Base-by-base conservation (phyloP, 305 asterid species). In the Nicotiana rustica region DNA sequence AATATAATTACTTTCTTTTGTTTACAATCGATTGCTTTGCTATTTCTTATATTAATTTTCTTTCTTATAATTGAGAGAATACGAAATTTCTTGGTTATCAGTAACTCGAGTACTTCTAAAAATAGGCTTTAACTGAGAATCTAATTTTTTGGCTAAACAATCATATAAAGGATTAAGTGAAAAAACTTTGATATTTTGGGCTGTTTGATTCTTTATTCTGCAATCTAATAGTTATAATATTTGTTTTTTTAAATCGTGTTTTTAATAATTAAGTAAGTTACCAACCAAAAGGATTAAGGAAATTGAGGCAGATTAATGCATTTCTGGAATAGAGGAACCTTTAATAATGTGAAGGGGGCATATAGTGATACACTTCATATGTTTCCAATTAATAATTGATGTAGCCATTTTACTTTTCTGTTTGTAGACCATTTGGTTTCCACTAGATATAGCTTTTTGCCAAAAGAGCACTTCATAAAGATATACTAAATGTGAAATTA, bases 401-500 rank as follows among this genome's bases (percentile, higher is more conserved):
- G 19, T 29, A 47, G 78, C 61, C 79, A 47, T 1, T 47, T 71
- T 19, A 13, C 21, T 47, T 21, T 6, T 47, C 4, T 71, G 14
- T 47, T 47, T 21, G 6, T 71, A 44, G 38, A 47, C 61, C n/a
- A 47, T 47, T 73, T 47, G 79, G 21, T 14, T 47, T 21, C 79
- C 79, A 47, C 62, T 73, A 47, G 6, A 73, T 6, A 6, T 73
- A 19, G 62, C 21, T 73, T 73, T 73, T 73, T 19, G 61, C 8
- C 76, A 35, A 36, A 14, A 36, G 38, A 71, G 61, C 62, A 73
- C 61, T 47, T 47, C 62, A 3, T 47, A 47, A 21, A 73, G 79
- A 47, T 21, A 47, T 21, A 13, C 62, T 6, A 4, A 10, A 33
- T 71, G 62, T 71, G 10, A 71, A 13, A 15, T 47, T 44, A 21